Evolutionary conservation across 169 alveolate species (phyloP).

Genomic region (Eimeria necatrix): DNA sequence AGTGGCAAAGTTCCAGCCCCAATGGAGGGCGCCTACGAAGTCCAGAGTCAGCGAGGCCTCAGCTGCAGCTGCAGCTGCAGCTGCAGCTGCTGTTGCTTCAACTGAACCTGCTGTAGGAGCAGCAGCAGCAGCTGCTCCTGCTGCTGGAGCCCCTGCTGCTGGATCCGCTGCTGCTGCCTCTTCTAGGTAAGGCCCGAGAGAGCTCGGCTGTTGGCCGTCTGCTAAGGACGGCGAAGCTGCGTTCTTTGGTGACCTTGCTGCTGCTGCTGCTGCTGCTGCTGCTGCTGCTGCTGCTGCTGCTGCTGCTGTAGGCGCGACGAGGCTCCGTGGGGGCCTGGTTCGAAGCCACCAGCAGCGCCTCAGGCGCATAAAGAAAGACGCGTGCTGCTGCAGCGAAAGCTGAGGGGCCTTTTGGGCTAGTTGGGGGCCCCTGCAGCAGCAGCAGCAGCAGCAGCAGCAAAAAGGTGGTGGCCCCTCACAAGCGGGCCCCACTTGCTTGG

Average conservation of each 20-base stretch:
- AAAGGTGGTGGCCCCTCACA: not conserved
- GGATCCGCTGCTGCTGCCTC: constrained; percentile 15
- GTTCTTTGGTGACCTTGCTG: too few species aligned
- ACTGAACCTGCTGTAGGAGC: not conserved
- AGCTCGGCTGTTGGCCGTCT: too few species aligned
- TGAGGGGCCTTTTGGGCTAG: not conserved
- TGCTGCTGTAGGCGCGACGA: too few species aligned
- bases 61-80: not conserved
- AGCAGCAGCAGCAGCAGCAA: too few species aligned
- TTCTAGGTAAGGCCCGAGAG: not conserved
- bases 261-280: not conserved
- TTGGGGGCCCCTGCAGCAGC: constrained; percentile 20
- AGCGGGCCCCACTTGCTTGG: too few species aligned
- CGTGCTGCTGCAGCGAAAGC: constrained; percentile 27
- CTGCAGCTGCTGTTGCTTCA: not conserved
- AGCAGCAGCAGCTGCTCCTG: not conserved
- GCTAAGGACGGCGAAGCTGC: not conserved
- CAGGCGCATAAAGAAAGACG: constrained; percentile 28
- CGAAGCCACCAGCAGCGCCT: constrained; percentile 30
- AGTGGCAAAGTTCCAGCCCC: not conserved
- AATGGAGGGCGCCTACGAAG: not conserved
- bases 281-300: constrained; percentile 3
- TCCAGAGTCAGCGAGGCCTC: not conserved
- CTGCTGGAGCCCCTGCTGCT: not conserved
- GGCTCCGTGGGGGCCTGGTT: not conserved